These are phyloP conservation scores for Artemisia argyi DNA, from an alignment of 129 eudicot species.

Conservation along the genomic window DNA sequence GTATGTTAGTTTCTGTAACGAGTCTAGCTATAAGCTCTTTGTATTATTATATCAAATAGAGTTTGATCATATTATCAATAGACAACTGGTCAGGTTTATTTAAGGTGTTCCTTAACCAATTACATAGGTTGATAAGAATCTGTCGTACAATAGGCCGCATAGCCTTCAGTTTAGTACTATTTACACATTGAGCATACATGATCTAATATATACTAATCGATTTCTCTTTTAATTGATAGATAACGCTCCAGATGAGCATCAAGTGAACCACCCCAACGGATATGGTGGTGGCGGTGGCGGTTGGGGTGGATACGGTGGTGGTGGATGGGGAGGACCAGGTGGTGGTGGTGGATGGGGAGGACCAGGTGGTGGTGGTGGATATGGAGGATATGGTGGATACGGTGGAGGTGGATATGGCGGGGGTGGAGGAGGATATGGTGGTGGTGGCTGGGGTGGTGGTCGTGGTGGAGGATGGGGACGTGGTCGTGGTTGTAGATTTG, in stretches of 20 bases:
- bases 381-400: constrained; percentile 14
- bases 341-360: background rate
- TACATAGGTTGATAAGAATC: too few species aligned
- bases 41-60: background rate
- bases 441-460: constrained; percentile 22
- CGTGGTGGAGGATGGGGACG: constrained; percentile 19
- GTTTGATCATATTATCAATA: background rate
- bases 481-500: constrained; percentile 41
- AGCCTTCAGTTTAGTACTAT: too few species aligned
- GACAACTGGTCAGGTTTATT: too few species aligned
- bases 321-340: constrained; percentile 28
- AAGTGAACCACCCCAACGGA: constrained; percentile 10
- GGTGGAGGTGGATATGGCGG: constrained; percentile 31
- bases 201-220: background rate
- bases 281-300: constrained; percentile 21
- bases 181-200: too few species aligned
- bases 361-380: constrained; percentile 8
- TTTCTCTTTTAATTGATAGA: background rate
- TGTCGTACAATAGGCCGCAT: too few species aligned
- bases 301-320: constrained; percentile 17
- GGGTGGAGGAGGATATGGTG: constrained; percentile 17
- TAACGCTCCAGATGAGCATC: constrained; percentile 21
- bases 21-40: background rate
- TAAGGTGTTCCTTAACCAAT: too few species aligned
- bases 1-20: background rate